Percentiles rank a stretch among this genome's conserved stretches.
Evolutionary conservation across 148 eudicot species (phyloP).

Genomic region (Vaccinium macrocarpon): DNA sequence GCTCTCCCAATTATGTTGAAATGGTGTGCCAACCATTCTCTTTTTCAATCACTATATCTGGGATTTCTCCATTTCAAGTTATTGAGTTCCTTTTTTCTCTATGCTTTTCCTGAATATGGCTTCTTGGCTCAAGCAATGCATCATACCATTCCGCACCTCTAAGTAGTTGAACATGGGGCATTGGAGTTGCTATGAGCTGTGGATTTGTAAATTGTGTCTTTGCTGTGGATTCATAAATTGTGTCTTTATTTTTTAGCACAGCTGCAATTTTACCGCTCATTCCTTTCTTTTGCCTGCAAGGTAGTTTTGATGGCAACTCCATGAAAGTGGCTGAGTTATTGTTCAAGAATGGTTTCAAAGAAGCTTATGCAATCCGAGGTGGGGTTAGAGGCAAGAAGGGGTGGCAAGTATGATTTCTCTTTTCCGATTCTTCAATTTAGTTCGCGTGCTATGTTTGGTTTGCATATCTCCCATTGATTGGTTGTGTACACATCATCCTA

Average conservation of each 20-base stretch:
- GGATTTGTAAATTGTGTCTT: background rate
- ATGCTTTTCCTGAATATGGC: background rate
- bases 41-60: background rate
- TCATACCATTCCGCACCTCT: background rate
- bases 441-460: background rate
- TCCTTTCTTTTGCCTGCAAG: conserved; percentile 51
- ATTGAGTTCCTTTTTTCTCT: background rate
- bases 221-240: too few relatives aligned
- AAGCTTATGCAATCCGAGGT: conserved; percentile 86
- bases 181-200: background rate
- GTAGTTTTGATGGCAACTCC: conserved; percentile 98
- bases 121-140: background rate
- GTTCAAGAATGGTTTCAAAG: conserved; percentile 80
- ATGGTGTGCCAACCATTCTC: background rate
- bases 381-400: conserved; percentile 87
- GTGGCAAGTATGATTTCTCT: conserved; percentile 62
- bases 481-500: background rate
- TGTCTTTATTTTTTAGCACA: background rate
- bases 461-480: background rate
- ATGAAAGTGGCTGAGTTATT: conserved; percentile 82
- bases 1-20: background rate
- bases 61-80: conserved; percentile 2
- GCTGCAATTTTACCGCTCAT: background rate
- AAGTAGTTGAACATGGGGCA: background rate
- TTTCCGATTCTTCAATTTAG: background rate